Conservation (phyloP, 441 rosid species). For the Capsella rubella region DNA sequence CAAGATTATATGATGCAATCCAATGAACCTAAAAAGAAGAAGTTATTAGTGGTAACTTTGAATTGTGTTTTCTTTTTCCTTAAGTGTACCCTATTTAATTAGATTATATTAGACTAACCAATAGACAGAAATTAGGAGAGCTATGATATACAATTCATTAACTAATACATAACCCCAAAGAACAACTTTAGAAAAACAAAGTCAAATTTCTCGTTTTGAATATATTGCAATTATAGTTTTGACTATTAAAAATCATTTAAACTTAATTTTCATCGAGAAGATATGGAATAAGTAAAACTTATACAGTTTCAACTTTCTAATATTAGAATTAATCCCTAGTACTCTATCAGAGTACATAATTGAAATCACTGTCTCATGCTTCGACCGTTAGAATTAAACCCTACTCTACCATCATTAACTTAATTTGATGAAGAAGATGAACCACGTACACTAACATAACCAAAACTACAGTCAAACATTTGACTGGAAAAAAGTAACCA, state of each 20-base stretch:
- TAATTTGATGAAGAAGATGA: not conserved
- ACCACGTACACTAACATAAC: not conserved
- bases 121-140: not conserved
- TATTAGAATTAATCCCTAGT: not conserved
- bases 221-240: too few species aligned
- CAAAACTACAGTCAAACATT: not conserved
- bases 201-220: not conserved
- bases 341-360: not conserved
- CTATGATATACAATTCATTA: not conserved
- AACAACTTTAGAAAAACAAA: not conserved
- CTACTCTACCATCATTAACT: not conserved
- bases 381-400: not conserved
- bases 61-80: not conserved
- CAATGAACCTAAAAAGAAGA: not conserved
- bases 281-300: not conserved
- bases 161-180: not conserved
- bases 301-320: not conserved
- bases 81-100: too few species aligned
- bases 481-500: not conserved
- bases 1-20: not conserved
- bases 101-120: not conserved
- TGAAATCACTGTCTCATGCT: not conserved
- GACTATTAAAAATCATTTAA: not conserved
- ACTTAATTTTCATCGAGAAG: too few species aligned
- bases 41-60: not conserved